Evolutionary conservation across 768 basidiomycete species (phyloP).

Genomic region (Calocera viscosa): DNA sequence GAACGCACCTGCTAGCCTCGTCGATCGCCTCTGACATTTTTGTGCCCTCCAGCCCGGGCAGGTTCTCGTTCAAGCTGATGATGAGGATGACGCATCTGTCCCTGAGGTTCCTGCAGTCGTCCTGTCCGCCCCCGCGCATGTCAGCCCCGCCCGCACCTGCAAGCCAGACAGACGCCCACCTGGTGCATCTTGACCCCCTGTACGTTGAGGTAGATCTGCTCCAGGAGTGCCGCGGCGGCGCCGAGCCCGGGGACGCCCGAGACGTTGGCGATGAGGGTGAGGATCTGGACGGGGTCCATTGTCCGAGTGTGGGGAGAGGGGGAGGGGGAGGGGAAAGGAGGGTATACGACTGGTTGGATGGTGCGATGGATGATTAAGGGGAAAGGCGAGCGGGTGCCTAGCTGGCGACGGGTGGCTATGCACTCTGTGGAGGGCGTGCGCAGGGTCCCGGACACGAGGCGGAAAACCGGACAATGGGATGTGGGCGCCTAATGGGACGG

Average conservation of each 20-base stretch:
- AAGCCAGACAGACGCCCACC: background rate
- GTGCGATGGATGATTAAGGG: background rate
- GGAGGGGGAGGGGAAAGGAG: background rate
- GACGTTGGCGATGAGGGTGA: background rate
- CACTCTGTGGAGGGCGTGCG: background rate
- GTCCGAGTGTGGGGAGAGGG: background rate
- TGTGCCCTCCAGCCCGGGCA: background rate
- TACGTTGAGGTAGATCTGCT: constrained; percentile 1
- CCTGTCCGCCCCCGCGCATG: background rate
- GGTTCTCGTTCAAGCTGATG: background rate
- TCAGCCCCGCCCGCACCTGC: background rate
- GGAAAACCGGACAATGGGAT: background rate
- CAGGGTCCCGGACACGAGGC: background rate
- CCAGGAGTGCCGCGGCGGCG: background rate
- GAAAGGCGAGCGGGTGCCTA: background rate
- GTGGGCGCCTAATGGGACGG: background rate
- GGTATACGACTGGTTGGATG: background rate
- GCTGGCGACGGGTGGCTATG: background rate
- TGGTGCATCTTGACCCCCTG: background rate
- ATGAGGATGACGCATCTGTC: background rate
- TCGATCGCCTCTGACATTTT: background rate
- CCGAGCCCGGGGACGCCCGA: background rate
- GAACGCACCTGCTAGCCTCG: background rate
- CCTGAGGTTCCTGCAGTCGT: background rate
- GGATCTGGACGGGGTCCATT: constrained; percentile 1